These are phyloP conservation scores for Cordia subcordata DNA, from an alignment of 257 asterid species.

Conservation along the genomic window DNA sequence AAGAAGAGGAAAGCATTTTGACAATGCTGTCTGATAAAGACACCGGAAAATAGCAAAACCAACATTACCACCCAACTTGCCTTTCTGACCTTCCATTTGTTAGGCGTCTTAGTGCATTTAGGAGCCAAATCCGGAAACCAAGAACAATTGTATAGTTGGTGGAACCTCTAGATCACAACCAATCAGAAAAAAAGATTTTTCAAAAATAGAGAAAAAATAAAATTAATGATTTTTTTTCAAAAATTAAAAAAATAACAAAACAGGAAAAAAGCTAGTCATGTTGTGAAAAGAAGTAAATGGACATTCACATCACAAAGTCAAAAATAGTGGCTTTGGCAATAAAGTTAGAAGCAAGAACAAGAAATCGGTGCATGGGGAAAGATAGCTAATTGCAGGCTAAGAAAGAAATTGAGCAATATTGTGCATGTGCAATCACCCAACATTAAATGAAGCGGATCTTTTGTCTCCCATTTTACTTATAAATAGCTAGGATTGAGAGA, in stretches of 20 bases:
- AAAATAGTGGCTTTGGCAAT: too few relatives aligned
- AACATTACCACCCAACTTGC: conserved; percentile 18
- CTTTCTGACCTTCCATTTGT: conserved; percentile 58
- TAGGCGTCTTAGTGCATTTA: conserved; percentile 47
- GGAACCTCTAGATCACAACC: conserved; percentile 28
- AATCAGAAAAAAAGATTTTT: conserved; percentile 4
- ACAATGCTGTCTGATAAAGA: conserved; percentile 3
- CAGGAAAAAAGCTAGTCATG: conserved; percentile 6
- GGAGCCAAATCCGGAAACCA: conserved; percentile 59
- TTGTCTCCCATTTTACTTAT: too few relatives aligned
- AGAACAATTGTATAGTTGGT: conserved; percentile 22
- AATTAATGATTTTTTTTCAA: not conserved
- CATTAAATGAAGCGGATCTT: too few relatives aligned
- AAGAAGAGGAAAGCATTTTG: not conserved
- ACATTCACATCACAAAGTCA: too few relatives aligned
- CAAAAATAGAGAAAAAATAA: conserved; percentile 1
- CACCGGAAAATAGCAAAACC: not conserved
- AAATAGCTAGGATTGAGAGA: too few relatives aligned
- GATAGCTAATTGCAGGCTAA: too few relatives aligned
- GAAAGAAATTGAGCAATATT: too few relatives aligned
- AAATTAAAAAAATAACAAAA: not conserved
- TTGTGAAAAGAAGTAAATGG: too few relatives aligned
- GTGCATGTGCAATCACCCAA: too few relatives aligned
- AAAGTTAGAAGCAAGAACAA: too few relatives aligned
- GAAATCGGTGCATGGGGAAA: too few relatives aligned